Base-by-base conservation (phyloP, 2,329 filamentous ascomycete genomes). In the Daldinia sp. region DNA sequence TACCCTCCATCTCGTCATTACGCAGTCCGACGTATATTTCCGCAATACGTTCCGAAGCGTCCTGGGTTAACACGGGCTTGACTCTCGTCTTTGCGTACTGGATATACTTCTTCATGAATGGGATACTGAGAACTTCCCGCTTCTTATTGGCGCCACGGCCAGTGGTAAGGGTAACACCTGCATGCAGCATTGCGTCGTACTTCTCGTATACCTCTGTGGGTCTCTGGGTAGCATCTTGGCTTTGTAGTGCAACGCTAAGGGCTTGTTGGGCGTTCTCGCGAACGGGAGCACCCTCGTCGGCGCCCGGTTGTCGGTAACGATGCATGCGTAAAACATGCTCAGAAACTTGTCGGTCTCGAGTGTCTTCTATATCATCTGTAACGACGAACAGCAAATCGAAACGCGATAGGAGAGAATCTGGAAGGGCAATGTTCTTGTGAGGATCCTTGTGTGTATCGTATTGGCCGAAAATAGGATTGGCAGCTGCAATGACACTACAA, bases 41-140 rank as follows among this genome's bases (percentile, higher is more conserved):
- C 34, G 94, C 89, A 73, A 99, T 96, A 67, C 96, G 92, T 70
- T 97, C 93, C 9, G 93, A 92, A 4, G 95, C 94, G 43, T 93
- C 93, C 74, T 95, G 93, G 0, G 94, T 97, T 64, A 99, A 82
- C 37, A 96, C 82, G 0, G 95, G 95, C 84, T 93, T 96, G 73
- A 97, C 86, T 74, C 95, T 85, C 32, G 87, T 91, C 81, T 99
- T 99, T 68, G 95, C 93, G 77, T 99, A 99, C 75, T 99, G 95
- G 45, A 99, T 96, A 77, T 97, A 99, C 80, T 99, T 99, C 82
- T 99, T 99, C 83, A 99, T 93, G 79, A 99, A 99, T 0, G 94
- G 92, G 63, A 99, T 97, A 79, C 92, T 96, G 55, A 99, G 82
- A 11, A 99, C 92, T 76, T 97, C 93, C 4, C 91, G 87, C 68